Conservation (phyloP, 345 rosid genomes). For the Populus alba region DNA sequence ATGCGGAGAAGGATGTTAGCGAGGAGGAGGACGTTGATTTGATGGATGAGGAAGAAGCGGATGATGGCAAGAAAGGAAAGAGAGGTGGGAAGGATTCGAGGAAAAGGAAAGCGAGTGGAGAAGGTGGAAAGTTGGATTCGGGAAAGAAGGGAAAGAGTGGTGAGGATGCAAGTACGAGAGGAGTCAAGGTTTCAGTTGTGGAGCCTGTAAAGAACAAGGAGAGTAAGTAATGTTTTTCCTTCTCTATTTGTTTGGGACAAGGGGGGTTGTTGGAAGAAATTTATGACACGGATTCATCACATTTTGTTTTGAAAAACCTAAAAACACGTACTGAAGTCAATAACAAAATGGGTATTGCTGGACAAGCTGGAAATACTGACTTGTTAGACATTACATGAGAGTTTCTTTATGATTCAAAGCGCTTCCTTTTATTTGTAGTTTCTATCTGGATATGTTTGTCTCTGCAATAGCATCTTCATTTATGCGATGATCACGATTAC, state of each 20-base stretch:
- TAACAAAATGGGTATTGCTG: neutral
- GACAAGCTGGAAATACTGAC: neutral
- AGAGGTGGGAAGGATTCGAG: constrained; percentile 29
- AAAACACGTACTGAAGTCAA: neutral
- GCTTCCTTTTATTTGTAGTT: neutral
- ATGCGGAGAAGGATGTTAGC: constrained; percentile 38
- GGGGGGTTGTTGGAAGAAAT: neutral
- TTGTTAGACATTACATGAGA: neutral
- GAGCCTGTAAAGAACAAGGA: constrained; percentile 39
- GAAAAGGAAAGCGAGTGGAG: constrained; percentile 47
- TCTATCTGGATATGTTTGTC: neutral
- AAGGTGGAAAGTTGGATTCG: constrained; percentile 26
- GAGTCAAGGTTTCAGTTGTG: constrained; percentile 33
- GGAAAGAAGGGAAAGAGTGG: constrained; percentile 50
- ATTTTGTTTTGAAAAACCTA: neutral
- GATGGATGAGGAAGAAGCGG: constrained; percentile 53
- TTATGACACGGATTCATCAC: neutral
- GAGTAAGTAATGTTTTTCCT: constrained; percentile 33
- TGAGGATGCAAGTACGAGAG: constrained; percentile 27
- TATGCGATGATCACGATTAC: neutral
- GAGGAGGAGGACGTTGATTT: constrained; percentile 56
- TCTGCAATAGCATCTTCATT: neutral
- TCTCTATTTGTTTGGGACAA: neutral
- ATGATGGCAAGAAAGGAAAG: constrained; percentile 26
- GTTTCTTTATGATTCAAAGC: neutral